Evolutionary conservation across 129 eudicot genomes (phyloP).

Genomic region (Scalesia atractyloides): DNA sequence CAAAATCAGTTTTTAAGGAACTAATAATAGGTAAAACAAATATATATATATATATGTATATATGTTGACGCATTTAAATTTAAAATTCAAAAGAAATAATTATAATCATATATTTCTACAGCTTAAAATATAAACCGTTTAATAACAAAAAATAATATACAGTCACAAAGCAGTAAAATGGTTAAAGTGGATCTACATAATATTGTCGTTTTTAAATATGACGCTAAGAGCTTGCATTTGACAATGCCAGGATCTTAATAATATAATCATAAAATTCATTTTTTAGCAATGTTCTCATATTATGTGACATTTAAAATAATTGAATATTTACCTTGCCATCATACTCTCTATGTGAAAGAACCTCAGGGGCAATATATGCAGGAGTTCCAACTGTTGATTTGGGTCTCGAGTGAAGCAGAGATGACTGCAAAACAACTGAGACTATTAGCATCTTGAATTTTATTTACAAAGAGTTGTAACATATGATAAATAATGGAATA

Average conservation of each 20-base stretch:
- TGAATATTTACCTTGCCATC: constrained; percentile 75
- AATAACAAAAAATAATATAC: not conserved
- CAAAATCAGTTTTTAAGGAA: constrained; percentile 4
- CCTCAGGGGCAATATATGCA: constrained; percentile 97
- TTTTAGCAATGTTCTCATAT: not conserved
- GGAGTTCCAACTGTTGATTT: constrained; percentile 99
- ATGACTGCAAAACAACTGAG: constrained; percentile 52
- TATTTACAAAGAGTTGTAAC: not conserved
- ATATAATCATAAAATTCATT: not conserved
- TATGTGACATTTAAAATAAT: not conserved
- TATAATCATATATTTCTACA: not conserved
- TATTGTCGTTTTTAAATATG: not conserved
- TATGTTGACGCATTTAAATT: not conserved
- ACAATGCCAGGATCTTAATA: not conserved
- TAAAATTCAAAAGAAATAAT: not conserved
- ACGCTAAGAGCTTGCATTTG: not conserved
- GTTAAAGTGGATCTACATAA: not conserved
- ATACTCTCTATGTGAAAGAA: constrained; percentile 86
- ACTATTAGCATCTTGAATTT: not conserved
- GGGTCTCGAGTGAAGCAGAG: constrained; percentile 95
- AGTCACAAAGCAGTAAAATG: constrained; percentile 1
- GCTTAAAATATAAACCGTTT: not conserved
- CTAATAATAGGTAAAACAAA: not conserved
- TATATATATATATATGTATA: not conserved
- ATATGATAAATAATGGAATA: not conserved